Evolutionary conservation across 345 rosid species (phyloP), one percentile per base, ranked within the genome.

Genomic region (Gossypium anomalum): DNA sequence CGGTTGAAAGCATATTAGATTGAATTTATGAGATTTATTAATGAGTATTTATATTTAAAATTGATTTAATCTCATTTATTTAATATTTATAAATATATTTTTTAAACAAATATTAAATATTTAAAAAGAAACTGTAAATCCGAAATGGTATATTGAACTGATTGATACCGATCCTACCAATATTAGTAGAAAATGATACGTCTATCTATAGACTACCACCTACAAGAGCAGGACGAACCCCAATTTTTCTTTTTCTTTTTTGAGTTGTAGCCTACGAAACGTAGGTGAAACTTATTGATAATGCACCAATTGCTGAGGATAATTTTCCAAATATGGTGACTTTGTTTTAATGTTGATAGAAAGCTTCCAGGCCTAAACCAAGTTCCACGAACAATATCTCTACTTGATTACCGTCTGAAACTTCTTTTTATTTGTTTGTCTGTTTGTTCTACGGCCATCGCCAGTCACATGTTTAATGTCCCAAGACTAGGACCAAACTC

Each of bases 201-300:
- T 4, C 38, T 34, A 34, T 34, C 38, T 34, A 34, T 44, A 44
- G 14, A 11, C 14, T 22, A 88, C 81, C 97, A 52, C 57, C 16
- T 9, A 8, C 7, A 52, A 3, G n/a, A 51, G 55, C 16, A 51
- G 55, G 57, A 17, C 9, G 2, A 19, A 19, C 17, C 23, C 25
- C 3, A 55, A 7, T 7, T 44, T 3, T 7, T 8, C 3, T 2
- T 2, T 56, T 20, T 20, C 9, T 23, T 29, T 29, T 34, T 4
- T 34, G 38, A 34, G 17, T 56, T 56, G 25, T 9, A 19, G 60
- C 60, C 1, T 56, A 9, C 60, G 13, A 9, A 12, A 56, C 4
- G 14, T 56, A 56, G 60, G 27, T 56, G 25, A 19, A 55, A 9
- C 60, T 56, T 56, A 56, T 19, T 2, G 60, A 56, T 56, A 56